Evolutionary conservation across 2,329 filamentous ascomycete genomes (phyloP), one percentile per base, ranked within the genome.

Genomic region (Microcera coccophila): DNA sequence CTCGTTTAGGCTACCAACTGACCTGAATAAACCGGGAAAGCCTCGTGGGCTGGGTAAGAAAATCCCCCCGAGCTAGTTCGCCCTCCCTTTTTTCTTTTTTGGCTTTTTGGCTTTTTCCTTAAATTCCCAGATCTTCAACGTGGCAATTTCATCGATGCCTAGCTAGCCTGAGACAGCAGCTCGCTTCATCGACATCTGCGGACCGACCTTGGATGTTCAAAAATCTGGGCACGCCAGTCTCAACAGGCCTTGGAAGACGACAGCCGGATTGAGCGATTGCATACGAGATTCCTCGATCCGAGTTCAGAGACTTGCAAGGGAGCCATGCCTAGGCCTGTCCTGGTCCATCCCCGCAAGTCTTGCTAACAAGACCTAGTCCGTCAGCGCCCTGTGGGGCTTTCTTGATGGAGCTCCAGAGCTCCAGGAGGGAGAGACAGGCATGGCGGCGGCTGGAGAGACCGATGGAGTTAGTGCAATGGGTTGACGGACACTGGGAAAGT

Each of bases 291-390:
- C 50, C 34, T 32, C 47, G 45, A 55, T 58, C 47, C 48, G 42
- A 42, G 42, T 50, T 52, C 46, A 19, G 33, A 38, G 41, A 35
- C 38, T 42, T 46, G 47, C 45, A 41, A 11, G 45, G 53, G 48
- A 40, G n/a, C 55, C 55, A 37, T 54, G 55, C 41, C 31, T 42
- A 47, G 43, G 50, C 34, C 50, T 28, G 29, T 44, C 52, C 49
- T 58, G 42, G 54, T 57, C 52, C 49, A 55, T 56, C 54, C 50
- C 52, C 50, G 47, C 44, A 57, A 41, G 32, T 38, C 43, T 46
- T 42, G 41, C 35, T 39, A 43, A n/a, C n/a, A n/a, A 29, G 28
- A n/a, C 14, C 22, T 9, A 29, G 18, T 26, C 36, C 36, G 15
- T 26, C 22, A 26, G 22, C 21, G 21, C 21, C 22, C 10, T 38